Base-by-base conservation (phyloP, 768 basidiomycete species). In the Trametes sanguinea region DNA sequence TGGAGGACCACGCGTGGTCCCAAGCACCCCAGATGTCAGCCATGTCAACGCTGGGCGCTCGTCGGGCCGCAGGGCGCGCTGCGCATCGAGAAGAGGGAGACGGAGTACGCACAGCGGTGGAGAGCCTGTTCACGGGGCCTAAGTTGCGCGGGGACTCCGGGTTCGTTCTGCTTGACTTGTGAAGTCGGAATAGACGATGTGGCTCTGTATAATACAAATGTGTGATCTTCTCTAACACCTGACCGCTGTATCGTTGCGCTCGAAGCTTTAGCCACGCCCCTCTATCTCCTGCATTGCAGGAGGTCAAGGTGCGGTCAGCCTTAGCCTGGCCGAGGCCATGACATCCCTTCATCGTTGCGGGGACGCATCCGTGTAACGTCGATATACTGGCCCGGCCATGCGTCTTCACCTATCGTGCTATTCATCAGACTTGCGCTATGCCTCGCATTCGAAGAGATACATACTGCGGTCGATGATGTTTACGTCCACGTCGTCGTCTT, bases 251-350 rank as follows among this genome's bases (percentile, higher is more conserved):
- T 13, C 39, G 39, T 22, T 22, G 22, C 22, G 22, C 22, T 22
- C 22, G 22, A 22, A 22, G 22, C 22, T 22, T 22, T 22, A 22
- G 42, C 14, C 7, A 16, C 42, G 14, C 42, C 9, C 14, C 42
- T 43, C 14, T 16, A 43, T n/a, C 13, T 14, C 9, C 13, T n/a
- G 13, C 42, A 16, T 32, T 39, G 10, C n/a, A n/a, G 11, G 6
- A 17, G 10, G 37, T 8, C 33, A 13, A 3, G 5, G 9, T 16
- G 30, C 8, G 17, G 6, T 5, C 42, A 2, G 40, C 37, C 50
- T 78, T 69, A 90, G 22, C 78, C 80, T 0, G 90, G 90, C 58
- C 89, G 77, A 9, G 90, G 90, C 91, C 91, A 93, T 56, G 81
- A 84, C 56, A 87, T 80, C 45, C 75, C 75, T 68, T 86, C 84